Evolutionary conservation across 495 filamentous ascomycete genomes (phyloP), one percentile per base, ranked within the genome.

Genomic region (Aspergillus olivimuriae): DNA sequence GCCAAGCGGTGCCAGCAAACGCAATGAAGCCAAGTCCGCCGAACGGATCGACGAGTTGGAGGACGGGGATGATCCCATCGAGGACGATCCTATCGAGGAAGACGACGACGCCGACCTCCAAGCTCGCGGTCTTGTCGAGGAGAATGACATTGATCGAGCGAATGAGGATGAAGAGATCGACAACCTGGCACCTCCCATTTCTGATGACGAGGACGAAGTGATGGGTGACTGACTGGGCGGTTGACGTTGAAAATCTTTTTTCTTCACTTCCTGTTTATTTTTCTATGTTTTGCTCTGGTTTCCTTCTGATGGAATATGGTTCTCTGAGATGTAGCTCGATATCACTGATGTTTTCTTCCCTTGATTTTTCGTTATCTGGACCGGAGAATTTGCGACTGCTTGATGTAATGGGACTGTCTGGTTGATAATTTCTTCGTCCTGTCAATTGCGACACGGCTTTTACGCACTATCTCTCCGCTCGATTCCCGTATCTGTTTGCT

Each of bases 171-270:
- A 67, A 11, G 63, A 69, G 8, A 64, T 63, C 11, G 55, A 59
- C 16, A 56, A 62, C 26, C 58, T 47, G 15, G 50, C 60, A 16
- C 61, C 61, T 21, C 67, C 65, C 51, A 76, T 78, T 41, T 72
- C 75, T 20, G 80, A 80, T 43, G 82, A 84, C n/a, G n/a, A n/a
- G 44, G 81, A 80, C 55, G 74, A 82, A 48, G 66, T 88, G 11
- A 77, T 88, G 68, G 83, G 84, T 22, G 84, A 88, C 63, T 87
- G 4, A 34, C 1, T 34, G 14, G 33, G 12, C 3, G 12, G 11
- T 38, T 38, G 17, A 20, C 15, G 3, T 38, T 38, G 16, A 6
- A 15, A 22, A 2, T 23, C 14, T 38, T 35, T 30, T 4, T 23
- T 15, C 22, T 28, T 30, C 30, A 4, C 16, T 9, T 33, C 22